Evolutionary conservation across 805 yeast genomes (phyloP).

Genomic region (Metschnikowia colocasiae): DNA sequence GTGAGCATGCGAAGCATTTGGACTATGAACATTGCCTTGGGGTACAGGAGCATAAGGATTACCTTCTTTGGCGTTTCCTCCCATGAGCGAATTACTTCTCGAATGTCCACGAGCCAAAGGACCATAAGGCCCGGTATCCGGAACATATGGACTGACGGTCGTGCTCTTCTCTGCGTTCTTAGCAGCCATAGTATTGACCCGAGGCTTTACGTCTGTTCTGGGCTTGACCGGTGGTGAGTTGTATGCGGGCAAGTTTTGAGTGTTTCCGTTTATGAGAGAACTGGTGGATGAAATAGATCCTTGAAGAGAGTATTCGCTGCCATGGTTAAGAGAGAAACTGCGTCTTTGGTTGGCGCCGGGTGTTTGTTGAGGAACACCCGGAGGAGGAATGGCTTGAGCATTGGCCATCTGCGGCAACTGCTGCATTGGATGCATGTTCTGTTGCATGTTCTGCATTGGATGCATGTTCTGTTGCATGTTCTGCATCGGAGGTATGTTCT

Average conservation of each 20-base stretch:
- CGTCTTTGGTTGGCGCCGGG: neutral
- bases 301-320: conserved; percentile 2
- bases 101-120: conserved; percentile 38
- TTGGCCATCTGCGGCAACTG: neutral
- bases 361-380: neutral
- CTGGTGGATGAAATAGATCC: neutral
- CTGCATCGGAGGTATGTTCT: neutral
- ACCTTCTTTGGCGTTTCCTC: conserved; percentile 36
- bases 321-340: neutral
- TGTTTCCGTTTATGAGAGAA: neutral
- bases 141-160: conserved; percentile 39
- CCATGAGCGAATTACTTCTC: conserved; percentile 38
- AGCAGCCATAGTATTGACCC: conserved; percentile 26
- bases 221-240: neutral
- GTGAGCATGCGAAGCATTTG: conserved; percentile 18
- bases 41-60: conserved; percentile 42
- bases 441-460: neutral
- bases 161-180: conserved; percentile 21
- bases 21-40: conserved; percentile 6
- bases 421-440: neutral
- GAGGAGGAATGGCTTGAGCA: neutral
- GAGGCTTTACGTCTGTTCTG: conserved; percentile 8
- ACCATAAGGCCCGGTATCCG: conserved; percentile 43
- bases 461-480: neutral
- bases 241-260: neutral